phyloP scores from a whole-genome alignment of 257 asterid species.

The Ilex asprella region DNA sequence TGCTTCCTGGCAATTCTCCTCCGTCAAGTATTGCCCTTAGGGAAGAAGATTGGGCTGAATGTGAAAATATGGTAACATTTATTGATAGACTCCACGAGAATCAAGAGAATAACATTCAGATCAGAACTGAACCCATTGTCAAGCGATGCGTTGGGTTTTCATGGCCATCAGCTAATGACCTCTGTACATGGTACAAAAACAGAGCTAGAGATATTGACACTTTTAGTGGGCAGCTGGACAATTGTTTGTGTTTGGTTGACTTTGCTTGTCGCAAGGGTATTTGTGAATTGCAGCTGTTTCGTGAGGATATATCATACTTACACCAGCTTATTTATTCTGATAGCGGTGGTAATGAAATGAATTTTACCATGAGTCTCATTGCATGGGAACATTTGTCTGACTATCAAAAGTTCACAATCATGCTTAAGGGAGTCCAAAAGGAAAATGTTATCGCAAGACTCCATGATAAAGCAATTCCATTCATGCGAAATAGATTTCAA shows the following conservation, averaged over 20 bases:
- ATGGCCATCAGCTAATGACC: constrained; percentile 85
- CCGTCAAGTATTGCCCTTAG: constrained; percentile 57
- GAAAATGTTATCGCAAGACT: constrained; percentile 57
- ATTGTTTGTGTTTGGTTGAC: constrained; percentile 75
- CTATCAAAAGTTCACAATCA: constrained; percentile 82
- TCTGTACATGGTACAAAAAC: constrained; percentile 80
- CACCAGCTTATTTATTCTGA: constrained; percentile 69
- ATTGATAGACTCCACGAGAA: constrained; percentile 33
- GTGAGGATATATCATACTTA: constrained; percentile 67
- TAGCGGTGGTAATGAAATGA: constrained; percentile 39
- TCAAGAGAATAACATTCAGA: constrained; percentile 37
- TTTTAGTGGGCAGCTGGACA: constrained; percentile 89
- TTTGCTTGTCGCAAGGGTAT: constrained; percentile 78
- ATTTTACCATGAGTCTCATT: constrained; percentile 56
- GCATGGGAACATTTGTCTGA: constrained; percentile 80
- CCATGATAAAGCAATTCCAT: constrained; percentile 69
- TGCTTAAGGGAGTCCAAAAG: constrained; percentile 60
- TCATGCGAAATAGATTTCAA: constrained; percentile 52
- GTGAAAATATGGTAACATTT: constrained; percentile 55
- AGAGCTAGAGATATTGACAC: constrained; percentile 87
- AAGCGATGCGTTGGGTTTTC: constrained; percentile 49
- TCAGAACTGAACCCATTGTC: constrained; percentile 71
- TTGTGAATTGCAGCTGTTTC: constrained; percentile 61
- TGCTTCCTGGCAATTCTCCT: constrained; percentile 86
- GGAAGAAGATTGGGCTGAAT: constrained; percentile 96